These are phyloP conservation scores for Cladosporium sp. DNA, from an alignment of 2,329 filamentous ascomycete genomes.

Conservation along the genomic window DNA sequence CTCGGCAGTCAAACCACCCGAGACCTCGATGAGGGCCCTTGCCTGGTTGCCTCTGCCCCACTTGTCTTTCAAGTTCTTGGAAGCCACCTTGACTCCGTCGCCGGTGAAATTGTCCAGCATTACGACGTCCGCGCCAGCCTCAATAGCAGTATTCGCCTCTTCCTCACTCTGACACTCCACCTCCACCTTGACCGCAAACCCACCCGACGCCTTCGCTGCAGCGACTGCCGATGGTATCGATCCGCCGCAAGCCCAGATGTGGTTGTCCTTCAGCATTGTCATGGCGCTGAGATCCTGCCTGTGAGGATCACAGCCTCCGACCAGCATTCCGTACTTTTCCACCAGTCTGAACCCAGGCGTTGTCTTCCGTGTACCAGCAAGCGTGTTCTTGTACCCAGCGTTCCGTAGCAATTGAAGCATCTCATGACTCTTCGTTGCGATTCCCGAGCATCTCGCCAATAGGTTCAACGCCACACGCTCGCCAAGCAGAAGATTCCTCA, in stretches of 20 bases:
- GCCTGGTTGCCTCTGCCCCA: conserved; percentile 63
- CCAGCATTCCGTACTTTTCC: conserved; percentile 97
- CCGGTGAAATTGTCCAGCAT: conserved; percentile 97
- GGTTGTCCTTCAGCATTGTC: conserved; percentile 99
- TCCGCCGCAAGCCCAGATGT: conserved; percentile 82
- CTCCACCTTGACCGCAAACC: conserved; percentile 92
- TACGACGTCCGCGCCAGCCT: conserved; percentile 87
- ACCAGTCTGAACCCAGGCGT: conserved; percentile 93
- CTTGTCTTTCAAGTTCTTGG: conserved; percentile 71
- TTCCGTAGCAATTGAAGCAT: conserved; percentile 55
- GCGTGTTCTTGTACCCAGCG: conserved; percentile 73
- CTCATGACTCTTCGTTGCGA: conserved; percentile 65
- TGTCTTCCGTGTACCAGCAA: conserved; percentile 96
- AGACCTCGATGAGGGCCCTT: conserved; percentile 79
- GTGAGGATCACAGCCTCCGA: conserved; percentile 89
- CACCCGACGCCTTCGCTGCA: conserved; percentile 79
- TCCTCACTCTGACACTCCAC: conserved; percentile 88
- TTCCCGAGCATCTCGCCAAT: conserved; percentile 84
- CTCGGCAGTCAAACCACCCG: conserved; percentile 79
- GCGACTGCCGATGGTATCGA: conserved; percentile 83
- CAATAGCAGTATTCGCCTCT: conserved; percentile 89
- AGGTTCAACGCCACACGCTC: conserved; percentile 92
- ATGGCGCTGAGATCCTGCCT: conserved; percentile 84
- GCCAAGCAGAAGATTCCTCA: conserved; percentile 80
- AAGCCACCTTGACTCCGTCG: conserved; percentile 73